Evolutionary conservation across 208 protist species (phyloP).

Genomic region (Trypanosoma rangeli): DNA sequence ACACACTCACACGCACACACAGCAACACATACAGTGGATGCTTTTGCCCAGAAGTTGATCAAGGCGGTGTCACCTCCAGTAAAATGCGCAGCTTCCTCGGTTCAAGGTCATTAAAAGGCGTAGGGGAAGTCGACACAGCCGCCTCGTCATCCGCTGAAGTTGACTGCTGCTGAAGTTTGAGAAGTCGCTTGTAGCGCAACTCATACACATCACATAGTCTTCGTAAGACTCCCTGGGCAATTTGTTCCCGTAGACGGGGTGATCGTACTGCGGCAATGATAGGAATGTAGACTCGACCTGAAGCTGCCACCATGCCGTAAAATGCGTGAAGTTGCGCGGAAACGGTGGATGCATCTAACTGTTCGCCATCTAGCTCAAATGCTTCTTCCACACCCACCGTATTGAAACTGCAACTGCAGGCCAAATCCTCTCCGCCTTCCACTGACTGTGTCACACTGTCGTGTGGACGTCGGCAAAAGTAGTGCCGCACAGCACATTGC

Average conservation of each 20-base stretch:
- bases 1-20: neutral
- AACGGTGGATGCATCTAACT: constrained; percentile 15
- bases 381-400: neutral
- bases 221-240: constrained; percentile 30
- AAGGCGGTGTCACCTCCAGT: constrained; percentile 14
- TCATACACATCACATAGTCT: constrained; percentile 49
- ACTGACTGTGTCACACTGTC: neutral
- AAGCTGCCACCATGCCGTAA: constrained; percentile 54
- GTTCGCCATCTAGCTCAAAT: neutral
- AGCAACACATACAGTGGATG: neutral
- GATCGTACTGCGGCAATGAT: constrained; percentile 43
- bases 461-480: constrained; percentile 12
- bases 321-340: constrained; percentile 34
- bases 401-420: neutral
- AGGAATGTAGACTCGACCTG: constrained; percentile 52
- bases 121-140: neutral
- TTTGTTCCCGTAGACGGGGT: constrained; percentile 24
- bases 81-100: constrained; percentile 50
- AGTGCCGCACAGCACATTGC: constrained; percentile 19
- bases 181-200: constrained; percentile 28
- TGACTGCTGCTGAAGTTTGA: constrained; percentile 24
- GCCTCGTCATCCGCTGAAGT: constrained; percentile 1
- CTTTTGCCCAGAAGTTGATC: neutral
- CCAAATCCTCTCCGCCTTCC: neutral
- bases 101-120: constrained; percentile 38